Percentiles rank a stretch among this genome's conserved stretches.
These are phyloP conservation scores for Diplotaxis tenuifolia DNA, from an alignment of 345 rosid genomes.

Conservation along the genomic window DNA sequence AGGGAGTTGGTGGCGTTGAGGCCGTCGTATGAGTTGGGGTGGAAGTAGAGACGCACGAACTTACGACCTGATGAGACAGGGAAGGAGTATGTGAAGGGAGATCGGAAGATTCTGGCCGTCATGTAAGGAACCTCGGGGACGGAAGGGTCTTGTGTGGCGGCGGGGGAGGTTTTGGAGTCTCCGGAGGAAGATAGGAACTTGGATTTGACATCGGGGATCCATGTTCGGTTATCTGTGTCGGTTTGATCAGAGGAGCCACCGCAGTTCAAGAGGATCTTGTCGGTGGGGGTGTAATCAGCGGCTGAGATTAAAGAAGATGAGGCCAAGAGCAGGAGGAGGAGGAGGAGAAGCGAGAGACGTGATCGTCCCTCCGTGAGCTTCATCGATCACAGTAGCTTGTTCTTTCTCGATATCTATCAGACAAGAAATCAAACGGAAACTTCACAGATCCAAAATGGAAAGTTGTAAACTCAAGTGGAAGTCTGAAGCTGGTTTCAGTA, in stretches of 20 bases:
- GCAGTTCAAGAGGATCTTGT: slow-evolving; percentile 65
- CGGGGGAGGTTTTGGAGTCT: slow-evolving; percentile 45
- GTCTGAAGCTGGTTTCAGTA: background rate
- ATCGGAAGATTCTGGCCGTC: slow-evolving; percentile 72
- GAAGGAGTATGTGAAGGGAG: slow-evolving; percentile 66
- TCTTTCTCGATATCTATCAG: slow-evolving; percentile 18
- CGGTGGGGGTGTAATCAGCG: slow-evolving; percentile 56
- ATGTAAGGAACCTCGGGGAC: slow-evolving; percentile 68
- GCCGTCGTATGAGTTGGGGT: slow-evolving; percentile 58
- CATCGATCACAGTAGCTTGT: slow-evolving; percentile 36
- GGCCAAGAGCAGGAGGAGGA: slow-evolving; percentile 35
- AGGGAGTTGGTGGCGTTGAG: slow-evolving; percentile 55
- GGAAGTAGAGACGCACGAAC: slow-evolving; percentile 77
- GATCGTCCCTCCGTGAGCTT: background rate
- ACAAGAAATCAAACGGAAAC: background rate
- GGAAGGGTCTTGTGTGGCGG: slow-evolving; percentile 59
- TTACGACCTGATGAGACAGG: slow-evolving; percentile 76
- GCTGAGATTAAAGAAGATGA: slow-evolving; percentile 38
- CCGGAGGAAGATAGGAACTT: slow-evolving; percentile 49
- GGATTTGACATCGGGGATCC: slow-evolving; percentile 71
- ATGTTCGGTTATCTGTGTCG: slow-evolving; percentile 57
- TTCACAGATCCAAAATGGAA: slow-evolving; percentile 1
- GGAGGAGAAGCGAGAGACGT: slow-evolving; percentile 8
- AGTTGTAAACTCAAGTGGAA: too few species aligned
- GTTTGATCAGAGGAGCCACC: slow-evolving; percentile 48